Evolutionary conservation across 805 yeast genomes (phyloP).

Genomic region (Nakazawaea wickerhamii): DNA sequence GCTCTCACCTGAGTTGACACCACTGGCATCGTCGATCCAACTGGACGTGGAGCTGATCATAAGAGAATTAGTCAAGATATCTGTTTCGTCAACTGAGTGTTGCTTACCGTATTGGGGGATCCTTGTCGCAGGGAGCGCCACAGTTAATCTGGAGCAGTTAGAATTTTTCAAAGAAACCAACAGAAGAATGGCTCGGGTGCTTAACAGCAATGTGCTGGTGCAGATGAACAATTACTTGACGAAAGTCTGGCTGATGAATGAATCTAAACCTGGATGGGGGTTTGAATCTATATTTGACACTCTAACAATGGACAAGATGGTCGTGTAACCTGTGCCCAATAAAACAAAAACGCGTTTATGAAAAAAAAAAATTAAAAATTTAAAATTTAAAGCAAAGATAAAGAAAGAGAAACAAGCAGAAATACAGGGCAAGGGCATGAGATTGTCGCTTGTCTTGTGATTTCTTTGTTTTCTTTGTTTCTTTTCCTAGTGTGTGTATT

Average conservation of each 20-base stretch:
- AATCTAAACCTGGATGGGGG: background rate
- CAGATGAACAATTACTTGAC: slow-evolving; percentile 8
- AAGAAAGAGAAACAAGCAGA: background rate
- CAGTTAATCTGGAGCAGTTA: slow-evolving; percentile 2
- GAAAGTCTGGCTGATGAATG: slow-evolving; percentile 6
- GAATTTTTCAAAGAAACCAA: slow-evolving; percentile 10
- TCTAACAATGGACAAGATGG: slow-evolving; percentile 1
- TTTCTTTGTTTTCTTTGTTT: too few relatives aligned
- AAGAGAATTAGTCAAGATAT: slow-evolving; percentile 3
- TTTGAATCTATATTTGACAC: slow-evolving; percentile 10
- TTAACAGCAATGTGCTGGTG: slow-evolving; percentile 4
- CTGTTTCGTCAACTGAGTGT: slow-evolving; percentile 5
- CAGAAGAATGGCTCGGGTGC: slow-evolving; percentile 1
- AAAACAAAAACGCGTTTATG: too few relatives aligned
- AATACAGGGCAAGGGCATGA: background rate
- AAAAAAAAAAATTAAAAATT: too few relatives aligned
- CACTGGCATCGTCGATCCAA: slow-evolving; percentile 9
- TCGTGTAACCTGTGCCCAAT: too few relatives aligned
- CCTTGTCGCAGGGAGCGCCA: slow-evolving; percentile 10
- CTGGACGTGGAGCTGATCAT: slow-evolving; percentile 10
- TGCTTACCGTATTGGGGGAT: slow-evolving; percentile 11
- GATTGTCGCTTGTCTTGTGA: background rate
- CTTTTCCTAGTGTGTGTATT: too few relatives aligned
- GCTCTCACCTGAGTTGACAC: slow-evolving; percentile 4
- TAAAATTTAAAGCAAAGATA: background rate